Evolutionary conservation across 192 early-diverging fungal species (phyloP).

Genomic region (Coemansia nantahalensis): DNA sequence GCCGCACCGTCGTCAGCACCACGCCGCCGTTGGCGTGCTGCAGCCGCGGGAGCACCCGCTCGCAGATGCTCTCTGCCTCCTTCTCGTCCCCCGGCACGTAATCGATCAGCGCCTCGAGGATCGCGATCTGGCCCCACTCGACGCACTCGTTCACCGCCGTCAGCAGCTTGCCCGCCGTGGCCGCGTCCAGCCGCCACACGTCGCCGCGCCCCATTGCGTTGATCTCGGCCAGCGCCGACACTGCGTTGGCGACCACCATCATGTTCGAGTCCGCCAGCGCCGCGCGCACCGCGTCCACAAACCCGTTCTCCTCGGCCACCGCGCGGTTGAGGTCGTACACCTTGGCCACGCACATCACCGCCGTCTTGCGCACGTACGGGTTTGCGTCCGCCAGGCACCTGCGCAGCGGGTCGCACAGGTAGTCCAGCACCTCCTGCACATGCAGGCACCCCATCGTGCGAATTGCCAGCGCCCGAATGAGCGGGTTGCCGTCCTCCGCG

Average conservation of each 20-base stretch:
- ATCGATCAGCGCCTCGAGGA: constrained; percentile 78
- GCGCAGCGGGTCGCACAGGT: constrained; percentile 81
- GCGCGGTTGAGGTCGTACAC: constrained; percentile 87
- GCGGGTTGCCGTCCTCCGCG: constrained; percentile 86
- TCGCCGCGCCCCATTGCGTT: constrained; percentile 66
- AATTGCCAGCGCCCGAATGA: constrained; percentile 93
- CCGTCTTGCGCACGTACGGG: constrained; percentile 98
- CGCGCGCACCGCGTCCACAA: constrained; percentile 79
- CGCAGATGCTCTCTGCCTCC: constrained; percentile 87
- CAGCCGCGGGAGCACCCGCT: constrained; percentile 86
- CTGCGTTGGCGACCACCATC: constrained; percentile 97
- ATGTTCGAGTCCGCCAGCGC: constrained; percentile 93
- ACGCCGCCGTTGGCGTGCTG: constrained; percentile 97
- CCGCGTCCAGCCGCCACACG: constrained; percentile 74
- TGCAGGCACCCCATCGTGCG: constrained; percentile 97
- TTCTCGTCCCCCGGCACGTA: constrained; percentile 72
- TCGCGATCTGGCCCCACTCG: constrained; percentile 98
- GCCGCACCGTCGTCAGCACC: constrained; percentile 85
- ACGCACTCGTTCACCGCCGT: constrained; percentile 96
- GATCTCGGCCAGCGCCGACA: constrained; percentile 91
- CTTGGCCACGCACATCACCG: constrained; percentile 94
- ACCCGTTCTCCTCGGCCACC: constrained; percentile 90
- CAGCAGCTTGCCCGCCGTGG: constrained; percentile 76
- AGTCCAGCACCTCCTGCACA: constrained; percentile 86
- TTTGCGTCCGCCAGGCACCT: constrained; percentile 81